A percentile compares a stretch with the other conserved stretches of the same genome.
Conservation (phyloP, 371 early-diverging fungal species). For the Mycotypha africana region DNA sequence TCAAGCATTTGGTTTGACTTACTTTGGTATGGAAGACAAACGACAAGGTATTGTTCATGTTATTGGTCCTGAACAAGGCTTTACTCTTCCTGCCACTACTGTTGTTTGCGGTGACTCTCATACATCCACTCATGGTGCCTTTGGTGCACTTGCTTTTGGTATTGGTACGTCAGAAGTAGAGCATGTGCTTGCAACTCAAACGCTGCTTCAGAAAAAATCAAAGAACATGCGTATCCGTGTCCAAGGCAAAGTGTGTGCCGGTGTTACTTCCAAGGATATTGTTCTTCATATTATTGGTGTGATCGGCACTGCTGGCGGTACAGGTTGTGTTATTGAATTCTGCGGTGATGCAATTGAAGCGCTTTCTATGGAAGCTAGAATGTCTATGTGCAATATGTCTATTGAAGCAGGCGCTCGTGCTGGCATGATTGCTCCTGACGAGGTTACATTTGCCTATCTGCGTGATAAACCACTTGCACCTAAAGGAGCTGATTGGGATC, state of each 20-base stretch:
- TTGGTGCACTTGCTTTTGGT: constrained; percentile 71
- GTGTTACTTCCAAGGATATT: constrained; percentile 64
- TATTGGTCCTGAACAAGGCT: constrained; percentile 74
- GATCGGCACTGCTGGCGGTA: constrained; percentile 70
- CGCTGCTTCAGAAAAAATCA: constrained; percentile 59
- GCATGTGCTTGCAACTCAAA: constrained; percentile 70
- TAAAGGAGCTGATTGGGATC: constrained; percentile 54
- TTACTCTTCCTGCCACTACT: constrained; percentile 67
- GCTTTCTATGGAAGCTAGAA: constrained; percentile 61
- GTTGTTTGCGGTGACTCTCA: constrained; percentile 72
- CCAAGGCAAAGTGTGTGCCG: constrained; percentile 42
- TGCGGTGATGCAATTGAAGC: constrained; percentile 39
- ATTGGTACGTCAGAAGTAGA: constrained; percentile 74
- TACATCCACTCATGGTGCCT: constrained; percentile 71
- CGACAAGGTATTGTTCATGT: constrained; percentile 73
- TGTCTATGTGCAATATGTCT: constrained; percentile 73
- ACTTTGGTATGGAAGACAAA: constrained; percentile 60
- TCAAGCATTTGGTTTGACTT: constrained; percentile 58
- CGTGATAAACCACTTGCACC: constrained; percentile 60
- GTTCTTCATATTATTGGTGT: constrained; percentile 64
- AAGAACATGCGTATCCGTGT: constrained; percentile 65
- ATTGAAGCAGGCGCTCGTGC: constrained; percentile 73
- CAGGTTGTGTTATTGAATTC: constrained; percentile 66
- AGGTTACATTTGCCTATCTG: constrained; percentile 62
- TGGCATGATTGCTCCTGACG: constrained; percentile 70